Evolutionary conservation across 306 rosid genomes (phyloP), one percentile per base, ranked within the genome.

Genomic region (Sophora flavescens): DNA sequence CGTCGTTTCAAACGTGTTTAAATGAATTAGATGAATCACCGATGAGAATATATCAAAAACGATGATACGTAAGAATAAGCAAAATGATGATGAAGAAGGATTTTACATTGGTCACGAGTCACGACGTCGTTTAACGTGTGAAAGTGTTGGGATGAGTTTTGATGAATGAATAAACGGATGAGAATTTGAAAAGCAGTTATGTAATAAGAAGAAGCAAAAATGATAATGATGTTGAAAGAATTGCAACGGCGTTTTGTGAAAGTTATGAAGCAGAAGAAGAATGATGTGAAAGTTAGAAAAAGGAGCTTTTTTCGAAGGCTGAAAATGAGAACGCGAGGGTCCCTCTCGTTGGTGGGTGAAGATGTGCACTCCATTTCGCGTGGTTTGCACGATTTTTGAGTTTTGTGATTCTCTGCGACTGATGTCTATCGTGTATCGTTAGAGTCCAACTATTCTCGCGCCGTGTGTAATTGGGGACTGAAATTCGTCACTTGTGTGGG

Each of bases 361-460:
- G 39, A 35, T 4, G 39, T 35, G 75, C 71, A 48, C 63, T 69
- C 44, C 6, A 75, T 51, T 41, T 81, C 75, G 85, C 86, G 88
- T 87, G 57, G 69, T 11, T 44, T 16, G 57, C 82, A 84, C 79
- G 78, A 79, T 78, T 84, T 42, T 72, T 5, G 38, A 69, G 52
- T 75, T 75, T 41, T 22, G 22, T 81, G 65, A 17, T 75, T 76
- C 33, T 48, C 32, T 79, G 38, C 18, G 56, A n/a, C 4, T 54
- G 18, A 79, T 32, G 51, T 74, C 18, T 36, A 47, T 38, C 7
- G 32, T 57, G 11, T 57, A 5, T 64, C 63, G 5, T 70, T 4
- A 0, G 32, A 35, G 0, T 68, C 3, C 53, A n/a, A 7, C 1
- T 66, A 0, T 2, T 14, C 1, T 80, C 0, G 1, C 6, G 70